Percentiles rank a stretch among this genome's conserved stretches.
Conservation (phyloP, 2,329 filamentous ascomycete genomes). For the Trichophaea hybrida region DNA sequence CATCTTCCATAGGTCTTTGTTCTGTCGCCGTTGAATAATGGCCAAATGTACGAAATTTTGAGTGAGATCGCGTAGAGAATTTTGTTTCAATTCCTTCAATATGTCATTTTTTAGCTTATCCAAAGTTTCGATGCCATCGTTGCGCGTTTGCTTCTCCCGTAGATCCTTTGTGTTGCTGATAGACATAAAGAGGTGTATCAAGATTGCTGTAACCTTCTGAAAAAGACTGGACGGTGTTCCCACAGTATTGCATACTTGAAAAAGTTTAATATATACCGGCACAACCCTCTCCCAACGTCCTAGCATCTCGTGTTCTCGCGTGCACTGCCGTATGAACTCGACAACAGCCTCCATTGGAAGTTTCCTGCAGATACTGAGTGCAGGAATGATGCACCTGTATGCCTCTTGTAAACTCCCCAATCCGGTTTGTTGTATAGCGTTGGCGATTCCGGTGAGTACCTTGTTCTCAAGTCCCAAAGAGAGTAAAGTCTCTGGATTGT, state of each 20-base stretch:
- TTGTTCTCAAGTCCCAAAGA: conserved; percentile 20
- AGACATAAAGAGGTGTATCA: conserved; percentile 18
- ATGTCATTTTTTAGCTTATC: not conserved
- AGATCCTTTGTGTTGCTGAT: conserved; percentile 12
- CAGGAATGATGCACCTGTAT: conserved; percentile 1
- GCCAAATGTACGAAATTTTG: not conserved
- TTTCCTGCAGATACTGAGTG: not conserved
- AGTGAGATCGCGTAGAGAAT: not conserved
- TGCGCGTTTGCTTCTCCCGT: not conserved
- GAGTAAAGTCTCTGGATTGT: conserved; percentile 11
- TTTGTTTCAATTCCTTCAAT: conserved; percentile 1
- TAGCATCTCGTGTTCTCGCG: not conserved
- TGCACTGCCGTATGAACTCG: not conserved
- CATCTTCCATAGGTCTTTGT: not conserved
- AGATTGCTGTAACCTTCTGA: conserved; percentile 13
- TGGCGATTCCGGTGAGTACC: not conserved
- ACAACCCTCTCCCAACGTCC: not conserved
- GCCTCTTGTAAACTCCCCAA: not conserved
- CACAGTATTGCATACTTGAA: not conserved
- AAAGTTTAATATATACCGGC: not conserved
- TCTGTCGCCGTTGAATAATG: not conserved
- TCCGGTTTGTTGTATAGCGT: conserved; percentile 3
- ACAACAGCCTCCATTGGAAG: not conserved
- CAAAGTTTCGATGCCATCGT: not conserved
- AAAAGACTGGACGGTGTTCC: not conserved